A percentile compares a stretch with the other conserved stretches of the same genome.
Conservation (phyloP, 1,284 basidiomycete species). For the Ustilago xerochloae region DNA sequence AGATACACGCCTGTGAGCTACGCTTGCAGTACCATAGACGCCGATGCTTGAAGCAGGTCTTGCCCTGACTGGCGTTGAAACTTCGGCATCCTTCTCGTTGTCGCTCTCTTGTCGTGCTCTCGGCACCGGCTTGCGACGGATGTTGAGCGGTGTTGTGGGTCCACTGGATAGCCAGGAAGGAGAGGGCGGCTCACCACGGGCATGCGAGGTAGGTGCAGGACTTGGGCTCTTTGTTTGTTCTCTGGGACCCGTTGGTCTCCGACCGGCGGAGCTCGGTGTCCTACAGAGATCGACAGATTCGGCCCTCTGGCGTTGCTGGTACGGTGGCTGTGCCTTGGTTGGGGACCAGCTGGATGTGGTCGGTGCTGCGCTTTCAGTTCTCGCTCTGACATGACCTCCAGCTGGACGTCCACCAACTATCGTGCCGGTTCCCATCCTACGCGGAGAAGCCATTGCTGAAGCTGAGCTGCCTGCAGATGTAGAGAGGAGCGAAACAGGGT, state of each 20-base stretch:
- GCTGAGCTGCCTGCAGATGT: constrained; percentile 11
- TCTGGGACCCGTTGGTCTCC: constrained; percentile 47
- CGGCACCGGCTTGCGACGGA: constrained; percentile 37
- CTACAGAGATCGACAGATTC: constrained; percentile 36
- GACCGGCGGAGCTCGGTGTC: constrained; percentile 49
- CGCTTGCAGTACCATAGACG: background rate
- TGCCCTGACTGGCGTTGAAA: constrained; percentile 8
- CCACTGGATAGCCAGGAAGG: constrained; percentile 23
- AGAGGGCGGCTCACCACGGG: constrained; percentile 7
- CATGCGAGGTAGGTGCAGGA: constrained; percentile 7
- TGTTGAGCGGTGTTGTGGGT: constrained; percentile 41
- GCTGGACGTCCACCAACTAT: background rate
- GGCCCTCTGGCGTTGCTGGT: constrained; percentile 37
- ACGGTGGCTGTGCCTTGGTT: constrained; percentile 15
- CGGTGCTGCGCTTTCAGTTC: constrained; percentile 32
- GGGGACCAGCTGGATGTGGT: constrained; percentile 20
- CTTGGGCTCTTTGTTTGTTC: constrained; percentile 31
- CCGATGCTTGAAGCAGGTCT: constrained; percentile 23
- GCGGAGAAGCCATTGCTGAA: background rate
- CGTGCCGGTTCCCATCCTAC: constrained; percentile 2
- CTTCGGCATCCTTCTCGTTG: constrained; percentile 1
- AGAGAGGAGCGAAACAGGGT: constrained; percentile 25
- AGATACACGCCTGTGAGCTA: constrained; percentile 18
- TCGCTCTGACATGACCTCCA: constrained; percentile 18
- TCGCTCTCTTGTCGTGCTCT: background rate